Conservation (phyloP, 1,284 basidiomycete genomes). For the Trichosporon sp. region DNA sequence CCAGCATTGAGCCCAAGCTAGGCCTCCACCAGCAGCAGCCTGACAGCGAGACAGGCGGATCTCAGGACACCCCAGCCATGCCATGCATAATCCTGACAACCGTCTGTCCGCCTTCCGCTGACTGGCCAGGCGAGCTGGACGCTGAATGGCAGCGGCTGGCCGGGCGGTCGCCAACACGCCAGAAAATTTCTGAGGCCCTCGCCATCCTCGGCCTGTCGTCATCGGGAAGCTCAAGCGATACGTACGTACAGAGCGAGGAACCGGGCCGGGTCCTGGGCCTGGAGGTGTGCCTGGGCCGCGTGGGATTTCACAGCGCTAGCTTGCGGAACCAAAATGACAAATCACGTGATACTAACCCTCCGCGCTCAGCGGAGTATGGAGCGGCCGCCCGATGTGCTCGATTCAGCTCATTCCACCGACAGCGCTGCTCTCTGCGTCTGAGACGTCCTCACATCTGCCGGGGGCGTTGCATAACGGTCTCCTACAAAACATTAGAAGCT, state of each 20-base stretch:
- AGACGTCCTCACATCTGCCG: no score
- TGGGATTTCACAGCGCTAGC: background rate
- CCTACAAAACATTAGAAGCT: no score
- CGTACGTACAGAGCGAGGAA: background rate
- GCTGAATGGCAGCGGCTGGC: background rate
- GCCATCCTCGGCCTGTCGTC: background rate
- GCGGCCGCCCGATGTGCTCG: no score
- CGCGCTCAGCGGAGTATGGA: no score
- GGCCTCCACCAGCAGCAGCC: no score
- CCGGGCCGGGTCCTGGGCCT: background rate
- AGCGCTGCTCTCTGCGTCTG: no score
- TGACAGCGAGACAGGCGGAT: no score
- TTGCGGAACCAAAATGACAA: background rate
- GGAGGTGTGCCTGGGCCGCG: background rate
- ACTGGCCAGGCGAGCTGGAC: background rate
- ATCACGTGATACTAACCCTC: background rate
- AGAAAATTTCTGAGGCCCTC: constrained; percentile 1
- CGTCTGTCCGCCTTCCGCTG: background rate
- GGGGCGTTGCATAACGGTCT: no score
- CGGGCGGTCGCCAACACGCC: background rate
- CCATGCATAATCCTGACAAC: constrained; percentile 1
- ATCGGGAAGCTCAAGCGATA: background rate
- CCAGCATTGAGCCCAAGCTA: background rate
- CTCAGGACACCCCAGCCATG: background rate
- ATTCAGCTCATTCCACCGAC: no score